phyloP scores from a whole-genome alignment of 805 yeast species.

The Zygotorulaspora sp. region DNA sequence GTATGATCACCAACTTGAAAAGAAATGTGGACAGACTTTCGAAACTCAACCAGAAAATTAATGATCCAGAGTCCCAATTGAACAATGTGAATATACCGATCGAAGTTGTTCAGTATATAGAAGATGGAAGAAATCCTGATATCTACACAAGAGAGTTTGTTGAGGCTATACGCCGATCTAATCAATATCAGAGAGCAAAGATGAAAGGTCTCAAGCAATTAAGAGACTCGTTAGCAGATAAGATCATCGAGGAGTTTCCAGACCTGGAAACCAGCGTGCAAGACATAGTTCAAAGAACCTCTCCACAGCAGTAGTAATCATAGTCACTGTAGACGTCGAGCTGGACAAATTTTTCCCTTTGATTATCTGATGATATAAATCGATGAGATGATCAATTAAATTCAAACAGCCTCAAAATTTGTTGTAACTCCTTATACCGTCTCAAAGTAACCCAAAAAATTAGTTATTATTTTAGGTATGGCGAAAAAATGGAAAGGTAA shows the following conservation, averaged over 20 bases:
- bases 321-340: conserved; percentile 1
- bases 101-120: conserved; percentile 87
- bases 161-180: conserved; percentile 85
- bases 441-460: too few species aligned
- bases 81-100: conserved; percentile 56
- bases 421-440: too few species aligned
- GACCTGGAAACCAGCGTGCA: conserved; percentile 58
- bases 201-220: conserved; percentile 63
- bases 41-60: conserved; percentile 31
- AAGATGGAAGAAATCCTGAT: conserved; percentile 95
- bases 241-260: conserved; percentile 75
- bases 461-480: too few species aligned
- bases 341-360: not conserved
- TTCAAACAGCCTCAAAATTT: too few species aligned
- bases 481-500: conserved; percentile 13
- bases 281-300: conserved; percentile 45
- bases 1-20: conserved; percentile 38
- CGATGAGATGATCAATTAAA: too few species aligned
- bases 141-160: conserved; percentile 95
- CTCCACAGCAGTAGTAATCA: not conserved
- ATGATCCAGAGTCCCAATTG: conserved; percentile 34
- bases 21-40: conserved; percentile 41
- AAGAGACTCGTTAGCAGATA: conserved; percentile 60
- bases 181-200: conserved; percentile 83
- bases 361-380: too few species aligned